phyloP scores from a whole-genome alignment of 2,329 filamentous ascomycete species.

The Cladophialophora chaetospira region DNA sequence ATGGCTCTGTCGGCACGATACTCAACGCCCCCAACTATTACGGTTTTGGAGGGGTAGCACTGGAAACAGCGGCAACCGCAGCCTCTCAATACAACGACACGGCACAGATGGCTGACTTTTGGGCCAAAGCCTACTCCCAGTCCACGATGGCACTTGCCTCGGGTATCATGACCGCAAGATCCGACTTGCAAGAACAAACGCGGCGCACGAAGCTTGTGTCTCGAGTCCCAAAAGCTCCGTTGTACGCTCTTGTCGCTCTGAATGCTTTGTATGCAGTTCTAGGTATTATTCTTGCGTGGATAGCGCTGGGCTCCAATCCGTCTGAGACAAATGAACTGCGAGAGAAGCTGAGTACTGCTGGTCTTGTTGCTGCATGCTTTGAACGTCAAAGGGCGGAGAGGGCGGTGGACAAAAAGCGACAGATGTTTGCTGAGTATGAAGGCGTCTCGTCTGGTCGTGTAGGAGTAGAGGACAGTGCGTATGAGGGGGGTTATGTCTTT shows the following conservation, averaged over 20 bases:
- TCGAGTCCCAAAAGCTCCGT: not conserved
- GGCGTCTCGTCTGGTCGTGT: not conserved
- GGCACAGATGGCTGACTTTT: constrained; percentile 4
- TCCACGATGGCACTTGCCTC: constrained; percentile 13
- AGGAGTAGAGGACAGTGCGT: not conserved
- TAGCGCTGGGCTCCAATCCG: constrained; percentile 5
- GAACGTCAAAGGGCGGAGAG: constrained; percentile 5
- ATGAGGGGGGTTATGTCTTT: not conserved
- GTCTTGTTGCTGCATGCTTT: constrained; percentile 17
- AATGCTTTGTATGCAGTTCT: constrained; percentile 4
- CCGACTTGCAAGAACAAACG: not conserved
- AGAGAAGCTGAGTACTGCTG: constrained; percentile 19
- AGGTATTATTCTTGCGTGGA: not conserved
- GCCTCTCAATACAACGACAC: not conserved
- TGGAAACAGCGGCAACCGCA: constrained; percentile 8
- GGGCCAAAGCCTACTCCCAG: constrained; percentile 7
- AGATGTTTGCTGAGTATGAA: constrained; percentile 19
- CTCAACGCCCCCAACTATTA: constrained; percentile 6
- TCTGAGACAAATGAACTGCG: constrained; percentile 17
- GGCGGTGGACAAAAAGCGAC: constrained; percentile 3
- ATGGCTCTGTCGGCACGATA: constrained; percentile 5
- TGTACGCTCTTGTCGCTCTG: not conserved
- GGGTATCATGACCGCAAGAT: not conserved
- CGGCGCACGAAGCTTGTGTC: constrained; percentile 1
- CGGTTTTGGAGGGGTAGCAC: not conserved